phyloP scores from a whole-genome alignment of 257 asterid species.

The Nyctanthes arbortristis region DNA sequence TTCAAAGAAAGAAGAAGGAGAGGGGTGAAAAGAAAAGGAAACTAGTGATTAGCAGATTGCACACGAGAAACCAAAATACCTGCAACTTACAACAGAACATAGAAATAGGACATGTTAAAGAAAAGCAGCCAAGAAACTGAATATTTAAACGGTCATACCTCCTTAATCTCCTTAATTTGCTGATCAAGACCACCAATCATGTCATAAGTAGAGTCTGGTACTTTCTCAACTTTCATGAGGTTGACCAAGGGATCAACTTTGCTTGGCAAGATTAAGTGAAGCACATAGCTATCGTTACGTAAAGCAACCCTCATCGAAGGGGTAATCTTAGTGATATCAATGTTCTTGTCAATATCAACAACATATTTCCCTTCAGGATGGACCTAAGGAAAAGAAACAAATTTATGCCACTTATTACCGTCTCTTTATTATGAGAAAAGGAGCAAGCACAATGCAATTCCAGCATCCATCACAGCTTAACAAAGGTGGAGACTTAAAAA shows the following conservation, averaged over 20 bases:
- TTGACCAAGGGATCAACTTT: slow-evolving; percentile 94
- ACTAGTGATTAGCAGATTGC: no score
- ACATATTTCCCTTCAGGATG: slow-evolving; percentile 72
- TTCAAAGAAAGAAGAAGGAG: no score
- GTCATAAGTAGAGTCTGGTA: slow-evolving; percentile 95
- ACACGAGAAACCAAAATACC: not conserved
- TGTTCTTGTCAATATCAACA: slow-evolving; percentile 87
- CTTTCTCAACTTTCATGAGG: slow-evolving; percentile 98
- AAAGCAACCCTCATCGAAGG: slow-evolving; percentile 97
- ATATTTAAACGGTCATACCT: slow-evolving; percentile 28
- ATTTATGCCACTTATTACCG: not conserved
- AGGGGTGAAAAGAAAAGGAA: no score
- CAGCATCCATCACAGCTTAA: not conserved
- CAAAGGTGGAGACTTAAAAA: not conserved
- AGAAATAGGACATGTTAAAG: not conserved
- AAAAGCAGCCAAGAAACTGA: slow-evolving; percentile 11
- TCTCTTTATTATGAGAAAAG: not conserved
- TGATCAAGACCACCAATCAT: slow-evolving; percentile 97
- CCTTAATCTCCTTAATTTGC: slow-evolving; percentile 71
- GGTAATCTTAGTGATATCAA: slow-evolving; percentile 86
- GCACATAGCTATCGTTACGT: slow-evolving; percentile 93
- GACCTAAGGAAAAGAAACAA: slow-evolving; percentile 30
- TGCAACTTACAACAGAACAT: not conserved
- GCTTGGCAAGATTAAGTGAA: slow-evolving; percentile 88
- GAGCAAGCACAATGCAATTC: not conserved